A percentile compares a stretch with the other conserved stretches of the same genome.
These are phyloP conservation scores for Candida insectorum DNA, from an alignment of 805 yeast genomes.

Conservation along the genomic window DNA sequence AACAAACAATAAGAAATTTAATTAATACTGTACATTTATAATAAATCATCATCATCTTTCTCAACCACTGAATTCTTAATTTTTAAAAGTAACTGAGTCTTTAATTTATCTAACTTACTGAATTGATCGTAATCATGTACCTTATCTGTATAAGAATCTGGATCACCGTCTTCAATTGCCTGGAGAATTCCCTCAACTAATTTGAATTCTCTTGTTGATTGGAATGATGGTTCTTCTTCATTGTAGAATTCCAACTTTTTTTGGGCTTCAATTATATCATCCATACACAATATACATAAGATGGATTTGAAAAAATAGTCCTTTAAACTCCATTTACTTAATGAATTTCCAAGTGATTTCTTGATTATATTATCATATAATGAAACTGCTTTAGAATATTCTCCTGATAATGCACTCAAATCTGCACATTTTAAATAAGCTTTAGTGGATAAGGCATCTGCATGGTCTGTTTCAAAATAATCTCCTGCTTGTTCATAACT, in stretches of 20 bases:
- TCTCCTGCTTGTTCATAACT: constrained; percentile 93
- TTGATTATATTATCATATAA: constrained; percentile 76
- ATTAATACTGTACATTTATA: constrained; percentile 1
- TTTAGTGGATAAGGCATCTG: constrained; percentile 85
- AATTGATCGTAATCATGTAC: constrained; percentile 85
- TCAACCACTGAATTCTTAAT: constrained; percentile 71
- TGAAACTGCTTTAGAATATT: constrained; percentile 71
- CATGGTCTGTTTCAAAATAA: constrained; percentile 92
- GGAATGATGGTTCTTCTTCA: constrained; percentile 74
- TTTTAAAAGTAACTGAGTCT: constrained; percentile 76
- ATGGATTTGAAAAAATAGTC: constrained; percentile 86
- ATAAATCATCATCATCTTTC: constrained; percentile 41
- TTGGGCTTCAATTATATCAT: constrained; percentile 82
- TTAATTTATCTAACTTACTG: constrained; percentile 85
- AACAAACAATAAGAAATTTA: neutral
- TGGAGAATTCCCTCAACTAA: constrained; percentile 64
- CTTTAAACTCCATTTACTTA: constrained; percentile 88
- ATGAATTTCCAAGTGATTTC: constrained; percentile 66
- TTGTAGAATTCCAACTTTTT: constrained; percentile 62
- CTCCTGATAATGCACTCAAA: constrained; percentile 64
- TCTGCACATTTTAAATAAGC: constrained; percentile 89
- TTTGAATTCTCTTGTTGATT: constrained; percentile 70
- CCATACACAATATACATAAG: constrained; percentile 78
- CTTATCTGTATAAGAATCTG: constrained; percentile 68
- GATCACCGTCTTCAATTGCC: constrained; percentile 77